These are phyloP conservation scores for Hypericum androsaemum DNA, from an alignment of 345 rosid species.

Conservation along the genomic window DNA sequence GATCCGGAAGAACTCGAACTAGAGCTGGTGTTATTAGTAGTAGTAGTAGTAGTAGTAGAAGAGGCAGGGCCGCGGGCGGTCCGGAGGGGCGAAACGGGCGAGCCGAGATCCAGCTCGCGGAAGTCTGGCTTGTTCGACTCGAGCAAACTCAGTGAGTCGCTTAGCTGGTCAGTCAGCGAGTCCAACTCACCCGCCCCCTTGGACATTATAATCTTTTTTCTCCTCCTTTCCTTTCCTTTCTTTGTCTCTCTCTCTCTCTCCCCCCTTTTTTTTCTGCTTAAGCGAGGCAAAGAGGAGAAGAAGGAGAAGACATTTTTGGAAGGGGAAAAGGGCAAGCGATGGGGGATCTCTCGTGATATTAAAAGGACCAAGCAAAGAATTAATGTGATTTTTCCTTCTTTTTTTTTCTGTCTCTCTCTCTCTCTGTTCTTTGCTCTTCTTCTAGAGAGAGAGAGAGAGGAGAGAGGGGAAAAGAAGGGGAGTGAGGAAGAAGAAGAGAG, in stretches of 20 bases:
- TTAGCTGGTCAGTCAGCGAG: slow-evolving; percentile 31
- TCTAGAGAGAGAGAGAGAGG: background rate
- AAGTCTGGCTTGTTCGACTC: slow-evolving; percentile 70
- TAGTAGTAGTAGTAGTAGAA: slow-evolving; percentile 22
- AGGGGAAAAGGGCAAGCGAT: slow-evolving; percentile 19
- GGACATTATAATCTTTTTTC: no score
- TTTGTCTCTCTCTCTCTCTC: slow-evolving; percentile 40
- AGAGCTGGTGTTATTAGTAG: slow-evolving; percentile 57
- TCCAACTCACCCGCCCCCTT: slow-evolving; percentile 12
- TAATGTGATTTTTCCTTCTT: slow-evolving; percentile 29
- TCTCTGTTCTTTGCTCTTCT: no score
- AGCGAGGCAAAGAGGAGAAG: slow-evolving; percentile 13
- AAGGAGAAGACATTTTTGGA: background rate
- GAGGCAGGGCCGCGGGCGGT: slow-evolving; percentile 31
- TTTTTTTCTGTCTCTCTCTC: background rate
- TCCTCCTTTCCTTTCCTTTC: slow-evolving; percentile 31
- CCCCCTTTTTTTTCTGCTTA: slow-evolving; percentile 11
- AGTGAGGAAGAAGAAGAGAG: background rate
- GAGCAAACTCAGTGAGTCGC: slow-evolving; percentile 37
- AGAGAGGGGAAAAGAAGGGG: background rate
- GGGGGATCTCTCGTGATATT: slow-evolving; percentile 66
- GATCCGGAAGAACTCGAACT: slow-evolving; percentile 68
- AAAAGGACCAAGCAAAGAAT: slow-evolving; percentile 56
- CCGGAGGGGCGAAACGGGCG: slow-evolving; percentile 83
- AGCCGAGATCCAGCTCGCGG: slow-evolving; percentile 72